Evolutionary conservation across 352 stramenopile species (phyloP), one percentile per base, ranked within the genome.

Genomic region (Pythium rhizo-oryzae): DNA sequence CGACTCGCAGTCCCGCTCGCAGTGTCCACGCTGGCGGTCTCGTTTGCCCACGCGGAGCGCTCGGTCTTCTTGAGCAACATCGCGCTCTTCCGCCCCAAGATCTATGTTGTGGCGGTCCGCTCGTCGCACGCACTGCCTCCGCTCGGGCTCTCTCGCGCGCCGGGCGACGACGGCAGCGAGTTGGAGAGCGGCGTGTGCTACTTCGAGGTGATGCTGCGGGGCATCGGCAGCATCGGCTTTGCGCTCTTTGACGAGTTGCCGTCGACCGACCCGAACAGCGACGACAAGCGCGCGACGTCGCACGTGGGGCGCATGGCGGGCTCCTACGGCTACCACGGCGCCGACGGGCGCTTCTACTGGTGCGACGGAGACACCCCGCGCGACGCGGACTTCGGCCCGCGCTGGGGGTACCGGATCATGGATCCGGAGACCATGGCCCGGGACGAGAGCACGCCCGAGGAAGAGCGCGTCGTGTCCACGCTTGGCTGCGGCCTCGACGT

Each of bases 281-380:
- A n/a, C n/a, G n/a, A n/a, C n/a, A n/a, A n/a, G 52, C 70, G 70
- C 13, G 74, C 72, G 4, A 62, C 71, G 44, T 53, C 23, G 35
- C 76, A 83, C 63, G 62, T 83, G 6, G 76, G 76, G 0, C 79
- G 73, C 70, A 65, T 62, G 23, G 57, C 67, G 1, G 52, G 67
- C 4, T 80, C 76, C 16, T 80, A 80, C 56, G 76, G 76, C 35
- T 81, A 76, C 67, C 74, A 84, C 58, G 65, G 70, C n/a, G 64
- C 79, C 41, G 59, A 76, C 58, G 64, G 69, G 11, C 50, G 39
- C 7, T 24, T 81, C 41, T 76, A 79, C 60, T 78, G 67, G 61
- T 70, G 75, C 63, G 69, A 70, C n/a, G 59, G 50, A 5, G 33
- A 5, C 33, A 11, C 33, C 6, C 33, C 11, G 6, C 33, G 33